These are phyloP conservation scores for Trichoderma orchidacearum DNA, from an alignment of 495 filamentous ascomycete species.

Conservation along the genomic window DNA sequence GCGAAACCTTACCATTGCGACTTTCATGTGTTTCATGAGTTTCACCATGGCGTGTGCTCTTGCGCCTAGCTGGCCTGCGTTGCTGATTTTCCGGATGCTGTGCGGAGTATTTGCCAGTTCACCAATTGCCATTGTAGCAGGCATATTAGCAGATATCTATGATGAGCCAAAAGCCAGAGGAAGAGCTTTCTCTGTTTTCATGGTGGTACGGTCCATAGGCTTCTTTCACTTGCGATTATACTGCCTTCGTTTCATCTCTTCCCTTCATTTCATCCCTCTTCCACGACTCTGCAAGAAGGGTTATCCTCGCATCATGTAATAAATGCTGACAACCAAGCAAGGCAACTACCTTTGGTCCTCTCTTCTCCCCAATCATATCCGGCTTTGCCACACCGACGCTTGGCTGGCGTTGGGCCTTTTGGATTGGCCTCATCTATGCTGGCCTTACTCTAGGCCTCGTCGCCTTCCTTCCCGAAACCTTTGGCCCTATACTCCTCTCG, in stretches of 20 bases:
- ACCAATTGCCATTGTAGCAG: slow-evolving; percentile 58
- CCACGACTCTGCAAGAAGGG: no score
- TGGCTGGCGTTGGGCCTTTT: slow-evolving; percentile 55
- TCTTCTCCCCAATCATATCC: slow-evolving; percentile 54
- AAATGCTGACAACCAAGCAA: slow-evolving; percentile 14
- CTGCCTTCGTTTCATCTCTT: background rate
- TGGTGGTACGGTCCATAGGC: slow-evolving; percentile 36
- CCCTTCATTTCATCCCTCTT: background rate
- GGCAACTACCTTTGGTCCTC: slow-evolving; percentile 53
- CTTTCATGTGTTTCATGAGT: slow-evolving; percentile 49
- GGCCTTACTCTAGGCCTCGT: slow-evolving; percentile 31
- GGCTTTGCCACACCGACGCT: slow-evolving; percentile 43
- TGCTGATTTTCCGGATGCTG: slow-evolving; percentile 57
- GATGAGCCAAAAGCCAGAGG: slow-evolving; percentile 45
- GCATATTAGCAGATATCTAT: slow-evolving; percentile 58
- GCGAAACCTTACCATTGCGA: slow-evolving; percentile 42
- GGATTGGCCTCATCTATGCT: slow-evolving; percentile 46
- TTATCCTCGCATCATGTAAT: no score
- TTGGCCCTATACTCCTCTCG: slow-evolving; percentile 42
- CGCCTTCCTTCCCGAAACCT: slow-evolving; percentile 48
- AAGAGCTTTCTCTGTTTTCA: slow-evolving; percentile 58
- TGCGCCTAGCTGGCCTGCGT: slow-evolving; percentile 49
- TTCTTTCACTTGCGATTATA: no score
- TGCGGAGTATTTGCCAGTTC: slow-evolving; percentile 50
- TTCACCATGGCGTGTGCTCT: slow-evolving; percentile 59